phyloP scores from a whole-genome alignment of 768 basidiomycete genomes.

The Tremella mesenterica region DNA sequence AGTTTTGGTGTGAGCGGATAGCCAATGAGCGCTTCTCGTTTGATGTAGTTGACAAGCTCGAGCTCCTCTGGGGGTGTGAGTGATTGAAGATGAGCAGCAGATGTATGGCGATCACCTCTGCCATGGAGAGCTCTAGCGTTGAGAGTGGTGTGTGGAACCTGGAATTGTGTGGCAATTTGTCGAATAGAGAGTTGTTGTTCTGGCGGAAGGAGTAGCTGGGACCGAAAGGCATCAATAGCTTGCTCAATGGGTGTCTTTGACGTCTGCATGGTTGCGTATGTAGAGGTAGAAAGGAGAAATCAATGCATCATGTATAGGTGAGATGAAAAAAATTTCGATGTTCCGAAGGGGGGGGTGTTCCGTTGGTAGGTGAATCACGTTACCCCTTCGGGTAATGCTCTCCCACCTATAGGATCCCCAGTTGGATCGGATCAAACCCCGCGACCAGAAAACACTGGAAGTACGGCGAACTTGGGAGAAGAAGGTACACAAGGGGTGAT shows the following conservation, averaged over 20 bases:
- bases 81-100: neutral
- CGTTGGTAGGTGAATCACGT: neutral
- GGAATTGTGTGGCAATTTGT: neutral
- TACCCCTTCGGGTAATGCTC: no score
- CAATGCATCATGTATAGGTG: neutral
- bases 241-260: neutral
- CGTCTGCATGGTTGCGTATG: neutral
- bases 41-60: neutral
- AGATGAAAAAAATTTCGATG: neutral
- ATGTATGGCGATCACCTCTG: neutral
- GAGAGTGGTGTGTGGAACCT: neutral
- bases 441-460: no score
- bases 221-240: neutral
- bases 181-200: neutral
- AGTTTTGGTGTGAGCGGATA: neutral
- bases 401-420: no score
- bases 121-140: neutral
- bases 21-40: neutral
- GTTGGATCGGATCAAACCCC: no score
- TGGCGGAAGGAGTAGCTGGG: constrained; percentile 1
- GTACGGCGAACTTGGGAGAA: no score
- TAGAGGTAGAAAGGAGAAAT: neutral
- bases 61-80: neutral
- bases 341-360: neutral
- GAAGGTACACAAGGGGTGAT: no score